Conservation (phyloP, 108 stramenopile species). For the Nitzschia sp. region DNA sequence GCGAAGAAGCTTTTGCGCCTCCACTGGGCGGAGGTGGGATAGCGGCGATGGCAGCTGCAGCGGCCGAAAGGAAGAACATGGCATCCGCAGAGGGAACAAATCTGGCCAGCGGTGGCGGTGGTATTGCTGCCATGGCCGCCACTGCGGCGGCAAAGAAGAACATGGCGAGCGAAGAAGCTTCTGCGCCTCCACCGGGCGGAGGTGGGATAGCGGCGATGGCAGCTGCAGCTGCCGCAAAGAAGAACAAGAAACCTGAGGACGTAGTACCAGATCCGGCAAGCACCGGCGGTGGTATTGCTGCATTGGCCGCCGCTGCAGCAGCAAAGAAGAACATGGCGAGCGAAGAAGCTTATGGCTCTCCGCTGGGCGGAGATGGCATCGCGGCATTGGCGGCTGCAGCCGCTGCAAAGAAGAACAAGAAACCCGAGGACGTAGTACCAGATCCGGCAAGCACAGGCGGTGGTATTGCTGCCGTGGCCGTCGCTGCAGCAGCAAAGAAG, state of each 20-base stretch:
- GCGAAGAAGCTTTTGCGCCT: background rate
- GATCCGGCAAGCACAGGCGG: slow-evolving; percentile 1
- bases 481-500: slow-evolving; percentile 1
- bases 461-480: slow-evolving; percentile 28
- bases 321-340: slow-evolving; percentile 3
- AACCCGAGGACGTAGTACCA: background rate
- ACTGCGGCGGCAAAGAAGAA: slow-evolving; percentile 26
- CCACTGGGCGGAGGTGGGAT: slow-evolving; percentile 1
- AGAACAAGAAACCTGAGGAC: background rate
- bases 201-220: slow-evolving; percentile 37
- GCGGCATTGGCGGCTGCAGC: slow-evolving; percentile 27
- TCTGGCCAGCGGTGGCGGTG: slow-evolving; percentile 14
- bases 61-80: slow-evolving; percentile 15
- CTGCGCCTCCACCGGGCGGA: background rate
- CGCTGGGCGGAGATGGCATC: slow-evolving; percentile 12
- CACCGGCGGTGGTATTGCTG: slow-evolving; percentile 30
- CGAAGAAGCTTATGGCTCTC: background rate
- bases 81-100: background rate
- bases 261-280: background rate
- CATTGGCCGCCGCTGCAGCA: slow-evolving; percentile 3
- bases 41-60: slow-evolving; percentile 25
- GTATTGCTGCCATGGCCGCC: slow-evolving; percentile 42
- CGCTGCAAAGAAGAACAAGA: slow-evolving; percentile 8
- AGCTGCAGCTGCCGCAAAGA: slow-evolving; percentile 28
- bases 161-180: background rate